A percentile compares a stretch with the other conserved stretches of the same genome.
Evolutionary conservation across 2,329 filamentous ascomycete species (phyloP).

Genomic region (Fusarium nygamai): DNA sequence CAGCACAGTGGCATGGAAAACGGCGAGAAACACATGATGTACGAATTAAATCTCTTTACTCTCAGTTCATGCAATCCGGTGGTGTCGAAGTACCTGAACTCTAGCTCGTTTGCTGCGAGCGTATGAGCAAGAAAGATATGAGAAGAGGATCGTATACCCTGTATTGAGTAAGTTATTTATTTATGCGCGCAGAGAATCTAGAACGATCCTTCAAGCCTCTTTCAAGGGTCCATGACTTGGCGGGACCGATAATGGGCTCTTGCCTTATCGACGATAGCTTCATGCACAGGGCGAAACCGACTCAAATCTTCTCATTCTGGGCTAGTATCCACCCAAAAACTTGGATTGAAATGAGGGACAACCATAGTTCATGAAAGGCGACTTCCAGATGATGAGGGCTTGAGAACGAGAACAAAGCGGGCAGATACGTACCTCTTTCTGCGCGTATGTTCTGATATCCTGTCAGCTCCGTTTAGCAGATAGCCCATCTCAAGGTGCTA

Average conservation of each 20-base stretch:
- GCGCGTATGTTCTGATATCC: not conserved
- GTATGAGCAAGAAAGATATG: not conserved
- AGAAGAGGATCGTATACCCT: not conserved
- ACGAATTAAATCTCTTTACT: not conserved
- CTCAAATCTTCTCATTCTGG: slow-evolving; percentile 7
- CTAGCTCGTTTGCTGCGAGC: not conserved
- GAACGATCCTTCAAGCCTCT: not conserved
- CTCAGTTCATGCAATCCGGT: not conserved
- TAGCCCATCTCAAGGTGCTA: not conserved
- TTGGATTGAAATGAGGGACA: not conserved
- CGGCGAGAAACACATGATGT: not conserved
- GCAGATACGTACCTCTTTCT: not conserved
- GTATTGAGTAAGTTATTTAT: not conserved
- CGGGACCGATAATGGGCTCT: not conserved
- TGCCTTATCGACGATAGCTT: not conserved
- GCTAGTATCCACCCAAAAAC: rapidly evolving
- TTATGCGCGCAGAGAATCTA: not conserved
- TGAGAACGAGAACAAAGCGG: not conserved
- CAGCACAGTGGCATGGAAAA: too few species aligned
- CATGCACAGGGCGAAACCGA: not conserved
- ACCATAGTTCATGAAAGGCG: rapidly evolving
- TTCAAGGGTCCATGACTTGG: not conserved
- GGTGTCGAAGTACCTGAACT: not conserved
- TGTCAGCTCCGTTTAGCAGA: not conserved
- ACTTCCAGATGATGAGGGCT: not conserved